These are phyloP conservation scores for Hypoxylon sp. DNA, from an alignment of 2,329 filamentous ascomycete species.

Conservation along the genomic window DNA sequence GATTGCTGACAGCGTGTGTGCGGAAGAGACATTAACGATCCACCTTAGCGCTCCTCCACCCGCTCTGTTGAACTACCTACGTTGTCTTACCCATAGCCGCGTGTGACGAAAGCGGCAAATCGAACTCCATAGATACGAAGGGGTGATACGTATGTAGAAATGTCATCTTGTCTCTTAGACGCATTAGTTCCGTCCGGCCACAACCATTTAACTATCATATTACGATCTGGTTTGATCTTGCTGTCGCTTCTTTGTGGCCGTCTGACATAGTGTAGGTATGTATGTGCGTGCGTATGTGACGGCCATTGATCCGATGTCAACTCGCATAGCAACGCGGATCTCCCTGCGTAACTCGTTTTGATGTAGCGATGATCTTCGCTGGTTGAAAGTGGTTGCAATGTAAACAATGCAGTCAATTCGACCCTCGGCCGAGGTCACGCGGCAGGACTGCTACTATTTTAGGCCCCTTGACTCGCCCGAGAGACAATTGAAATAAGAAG, in stretches of 20 bases:
- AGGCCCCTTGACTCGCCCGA: constrained; percentile 12
- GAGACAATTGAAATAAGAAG: constrained; percentile 21
- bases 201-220: constrained; percentile 23
- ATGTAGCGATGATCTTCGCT: constrained; percentile 33
- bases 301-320: constrained; percentile 14
- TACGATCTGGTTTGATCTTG: constrained; percentile 23
- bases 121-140: constrained; percentile 26
- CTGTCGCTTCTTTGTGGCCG: constrained; percentile 16
- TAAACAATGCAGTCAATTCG: constrained; percentile 30
- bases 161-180: constrained; percentile 12
- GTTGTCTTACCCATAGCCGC: constrained; percentile 38
- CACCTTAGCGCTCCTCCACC: constrained; percentile 7
- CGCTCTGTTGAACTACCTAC: constrained; percentile 25
- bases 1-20: constrained; percentile 21
- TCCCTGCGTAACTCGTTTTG: constrained; percentile 22
- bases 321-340: constrained; percentile 26
- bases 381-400: constrained; percentile 7
- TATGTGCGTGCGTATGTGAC: constrained; percentile 10
- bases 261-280: constrained; percentile 15
- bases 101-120: constrained; percentile 53
- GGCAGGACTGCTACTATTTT: constrained; percentile 43
- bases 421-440: constrained; percentile 35
- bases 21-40: constrained; percentile 14
- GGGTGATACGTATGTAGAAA: constrained; percentile 1
- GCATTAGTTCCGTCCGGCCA: constrained; percentile 19